Evolutionary conservation across 2,329 filamentous ascomycete species (phyloP), one percentile per base, ranked within the genome.

Genomic region (Emmonsia crescens): DNA sequence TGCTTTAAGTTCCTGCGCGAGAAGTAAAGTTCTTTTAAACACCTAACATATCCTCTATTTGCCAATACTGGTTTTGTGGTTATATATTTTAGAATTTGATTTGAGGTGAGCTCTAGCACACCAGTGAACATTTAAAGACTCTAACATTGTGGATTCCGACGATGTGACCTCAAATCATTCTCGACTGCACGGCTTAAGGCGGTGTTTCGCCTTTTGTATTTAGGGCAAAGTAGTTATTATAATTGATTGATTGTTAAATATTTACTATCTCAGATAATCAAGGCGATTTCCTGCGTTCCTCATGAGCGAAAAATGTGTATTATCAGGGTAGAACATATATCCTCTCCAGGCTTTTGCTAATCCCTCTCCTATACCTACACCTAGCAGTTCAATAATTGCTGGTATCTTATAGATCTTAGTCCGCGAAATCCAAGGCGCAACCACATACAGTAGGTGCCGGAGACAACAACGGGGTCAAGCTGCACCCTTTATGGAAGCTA

Each of bases 1-100:
- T 96, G 93, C 52, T 55, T 38, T 55, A 16, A 54, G 24, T 40
- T 52, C 29, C 19, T 52, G 27, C 9, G 12, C 27, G 27, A 52
- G 27, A 31, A 52, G 27, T 80, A 51, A 62, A 60, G 6, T 12
- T 40, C n/a, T 27, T 40, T 42, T 16, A 40, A 40, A 33, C 19
- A 40, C n/a, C 42, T 24, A 27, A 42, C 21, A 56, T 40, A 40
- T n/a, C 19, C 29, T 33, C 19, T 52, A n/a, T 29, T 52, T 10
- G 31, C 3, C 19, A 52, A n/a, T 52, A 52, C 27, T 33, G 12
- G 2, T 52, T 52, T 31, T 27, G 3, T 33, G 29, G 14, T 31
- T 31, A 33, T 31, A 29, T 33, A n/a, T 33, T 16, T 52, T 29
- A 19, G 10, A 3, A n/a, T 38, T 52, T 33, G 14, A 33, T 52